Base-by-base conservation (phyloP, 1,139 yeast genomes). In the Yamadazyma oceani region DNA sequence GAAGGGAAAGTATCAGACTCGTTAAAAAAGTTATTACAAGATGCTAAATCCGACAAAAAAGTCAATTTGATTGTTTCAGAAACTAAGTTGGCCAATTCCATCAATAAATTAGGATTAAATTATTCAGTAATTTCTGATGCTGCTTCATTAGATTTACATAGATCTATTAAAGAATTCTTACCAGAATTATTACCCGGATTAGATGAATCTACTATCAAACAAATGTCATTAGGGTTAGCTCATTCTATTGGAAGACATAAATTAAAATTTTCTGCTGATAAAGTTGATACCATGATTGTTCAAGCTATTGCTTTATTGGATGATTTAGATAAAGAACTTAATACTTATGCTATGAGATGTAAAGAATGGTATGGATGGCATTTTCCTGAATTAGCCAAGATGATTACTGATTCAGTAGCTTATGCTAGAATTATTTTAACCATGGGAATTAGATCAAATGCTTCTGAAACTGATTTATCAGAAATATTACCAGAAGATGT, bases 321-420 rank as follows among this genome's bases (percentile, higher is more conserved):
- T 64, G 96, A 94, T 64, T 80, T 92, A 53, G 98, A 92, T 70
- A 92, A 92, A 73, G 98, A 92, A 61, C 82, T 92, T 64, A 92
- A 92, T 72, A 92, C 97, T 42, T 92, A 86, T 66, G 92, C 97
- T 47, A 92, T 92, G 98, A 84, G 98, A 75, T 90, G 87, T 60
- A 92, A 92, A 77, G 98, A 92, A 73, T 92, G 98, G 98, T 92
- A 92, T 69, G 97, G 97, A 52, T 92, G 98, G 98, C 98, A 92
- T 67, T 92, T 92, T 82, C 98, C 98, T 42, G 98, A 92, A 73
- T 81, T 92, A 74, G 96, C 97, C 54, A 89, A 88, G 72, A 79
- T 92, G 64, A 92, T 89, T 47, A 83, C 88, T 53, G 98, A 92
- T 67, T 90, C 96, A 51, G 94, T 87, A 58, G 95, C 96, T 38